Conservation (phyloP, 2,329 filamentous ascomycete species). For the Plenodomus biglobosus region DNA sequence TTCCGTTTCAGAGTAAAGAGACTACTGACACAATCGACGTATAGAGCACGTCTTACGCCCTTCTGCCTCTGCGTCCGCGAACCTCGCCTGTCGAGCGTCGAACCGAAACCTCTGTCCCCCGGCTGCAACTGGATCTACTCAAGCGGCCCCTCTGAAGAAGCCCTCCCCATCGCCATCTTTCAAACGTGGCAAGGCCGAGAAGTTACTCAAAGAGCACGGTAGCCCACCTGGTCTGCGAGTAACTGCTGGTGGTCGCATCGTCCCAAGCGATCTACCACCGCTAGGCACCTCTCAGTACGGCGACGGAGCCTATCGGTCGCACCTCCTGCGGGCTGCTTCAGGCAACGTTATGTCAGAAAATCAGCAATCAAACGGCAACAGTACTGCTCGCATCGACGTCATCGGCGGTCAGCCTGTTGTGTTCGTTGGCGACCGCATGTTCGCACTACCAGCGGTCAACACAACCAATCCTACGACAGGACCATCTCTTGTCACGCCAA, state of each 20-base stretch:
- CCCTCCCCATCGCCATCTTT: constrained; percentile 54
- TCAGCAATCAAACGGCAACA: constrained; percentile 21
- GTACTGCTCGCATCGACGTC: constrained; percentile 30
- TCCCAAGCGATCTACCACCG: constrained; percentile 50
- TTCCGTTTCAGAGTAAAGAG: background rate
- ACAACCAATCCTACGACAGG: constrained; percentile 13
- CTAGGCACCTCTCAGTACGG: constrained; percentile 34
- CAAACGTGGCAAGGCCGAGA: constrained; percentile 53
- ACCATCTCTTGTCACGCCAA: constrained; percentile 6
- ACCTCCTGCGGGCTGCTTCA: constrained; percentile 22
- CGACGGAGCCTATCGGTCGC: constrained; percentile 34
- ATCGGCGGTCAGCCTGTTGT: constrained; percentile 37
- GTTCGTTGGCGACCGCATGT: constrained; percentile 36
- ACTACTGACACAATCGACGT: background rate
- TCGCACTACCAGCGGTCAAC: constrained; percentile 35
- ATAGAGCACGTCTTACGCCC: constrained; percentile 47
- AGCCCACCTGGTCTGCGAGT: constrained; percentile 55
- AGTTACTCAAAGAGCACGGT: constrained; percentile 54
- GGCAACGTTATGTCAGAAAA: constrained; percentile 31
- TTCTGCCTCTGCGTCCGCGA: constrained; percentile 44
- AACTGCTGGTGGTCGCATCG: constrained; percentile 55
- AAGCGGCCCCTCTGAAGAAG: constrained; percentile 34
- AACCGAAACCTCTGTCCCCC: constrained; percentile 31
- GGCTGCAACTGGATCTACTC: constrained; percentile 15
- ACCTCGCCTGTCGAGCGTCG: constrained; percentile 25